Conservation (phyloP, 805 yeast species). For the Candida quercuum region DNA sequence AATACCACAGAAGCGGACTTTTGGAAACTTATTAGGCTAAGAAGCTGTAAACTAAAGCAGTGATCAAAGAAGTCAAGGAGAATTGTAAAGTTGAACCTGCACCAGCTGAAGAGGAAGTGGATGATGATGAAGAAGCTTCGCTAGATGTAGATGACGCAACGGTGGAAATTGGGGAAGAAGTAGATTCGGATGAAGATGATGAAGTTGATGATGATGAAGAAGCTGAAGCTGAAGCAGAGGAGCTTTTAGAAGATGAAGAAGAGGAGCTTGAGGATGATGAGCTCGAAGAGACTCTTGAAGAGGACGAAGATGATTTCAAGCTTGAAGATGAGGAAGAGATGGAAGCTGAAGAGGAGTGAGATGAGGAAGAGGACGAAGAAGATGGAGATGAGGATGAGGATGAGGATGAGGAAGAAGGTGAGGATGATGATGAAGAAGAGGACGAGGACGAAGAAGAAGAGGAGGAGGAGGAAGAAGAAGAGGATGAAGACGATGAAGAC, state of each 20-base stretch:
- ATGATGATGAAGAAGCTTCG: not conserved
- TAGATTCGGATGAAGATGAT: not conserved
- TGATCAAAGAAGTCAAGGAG: not conserved
- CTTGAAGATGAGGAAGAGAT: not conserved
- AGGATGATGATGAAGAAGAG: not conserved
- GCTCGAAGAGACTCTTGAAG: not conserved
- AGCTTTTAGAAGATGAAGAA: not conserved
- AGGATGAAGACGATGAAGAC: conserved; percentile 27
- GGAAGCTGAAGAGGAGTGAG: not conserved
- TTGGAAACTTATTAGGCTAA: not conserved
- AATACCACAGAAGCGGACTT: not conserved
- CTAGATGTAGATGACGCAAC: not conserved
- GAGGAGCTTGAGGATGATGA: not conserved
- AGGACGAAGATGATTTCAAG: not conserved
- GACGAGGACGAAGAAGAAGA: not conserved
- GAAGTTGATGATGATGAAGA: not conserved
- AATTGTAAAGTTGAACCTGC: no score
- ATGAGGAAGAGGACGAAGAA: not conserved
- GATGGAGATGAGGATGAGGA: not conserved
- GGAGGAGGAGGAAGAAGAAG: conserved; percentile 23
- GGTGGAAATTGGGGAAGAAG: no score
- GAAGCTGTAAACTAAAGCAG: not conserved
- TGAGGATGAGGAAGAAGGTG: not conserved
- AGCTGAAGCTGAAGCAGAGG: not conserved
- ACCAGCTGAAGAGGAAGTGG: not conserved